These are phyloP conservation scores for Suillus spraguei DNA, from an alignment of 768 basidiomycete genomes.

Conservation along the genomic window DNA sequence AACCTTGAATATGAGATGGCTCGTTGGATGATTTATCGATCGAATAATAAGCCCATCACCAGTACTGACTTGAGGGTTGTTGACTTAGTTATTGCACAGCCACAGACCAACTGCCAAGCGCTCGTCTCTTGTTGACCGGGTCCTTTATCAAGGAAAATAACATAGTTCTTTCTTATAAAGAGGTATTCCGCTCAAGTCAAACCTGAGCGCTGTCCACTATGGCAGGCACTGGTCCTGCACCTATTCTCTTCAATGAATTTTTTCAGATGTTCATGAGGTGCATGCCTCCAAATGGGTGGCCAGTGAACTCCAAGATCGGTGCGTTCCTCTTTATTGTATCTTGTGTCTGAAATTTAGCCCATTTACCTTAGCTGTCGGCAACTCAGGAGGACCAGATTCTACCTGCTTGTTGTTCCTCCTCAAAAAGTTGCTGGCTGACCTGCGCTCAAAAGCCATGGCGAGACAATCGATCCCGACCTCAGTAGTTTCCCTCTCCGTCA, in stretches of 20 bases:
- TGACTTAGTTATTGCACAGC: background rate
- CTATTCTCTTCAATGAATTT: slow-evolving; percentile 55
- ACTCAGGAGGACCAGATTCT: slow-evolving; percentile 85
- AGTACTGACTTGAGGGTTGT: background rate
- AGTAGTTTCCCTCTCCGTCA: slow-evolving; percentile 62
- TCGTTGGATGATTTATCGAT: background rate
- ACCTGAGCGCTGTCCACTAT: background rate
- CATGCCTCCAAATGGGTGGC: slow-evolving; percentile 53
- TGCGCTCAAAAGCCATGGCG: slow-evolving; percentile 17
- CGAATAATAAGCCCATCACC: no score
- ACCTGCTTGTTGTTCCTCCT: slow-evolving; percentile 76
- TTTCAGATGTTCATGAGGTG: slow-evolving; percentile 45
- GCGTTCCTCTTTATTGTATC: slow-evolving; percentile 12
- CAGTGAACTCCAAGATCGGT: slow-evolving; percentile 43
- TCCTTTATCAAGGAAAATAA: no score
- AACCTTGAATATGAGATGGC: background rate
- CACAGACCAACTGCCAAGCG: background rate
- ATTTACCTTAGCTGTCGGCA: slow-evolving; percentile 59
- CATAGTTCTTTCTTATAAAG: background rate
- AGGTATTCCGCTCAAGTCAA: background rate
- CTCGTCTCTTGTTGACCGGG: no score
- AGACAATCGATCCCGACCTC: slow-evolving; percentile 22
- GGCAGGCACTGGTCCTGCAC: slow-evolving; percentile 14
- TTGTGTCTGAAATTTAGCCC: background rate
- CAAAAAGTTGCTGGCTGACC: slow-evolving; percentile 40